Conservation (phyloP, 192 early-diverging fungal genomes). For the Entrophospora sp. region DNA sequence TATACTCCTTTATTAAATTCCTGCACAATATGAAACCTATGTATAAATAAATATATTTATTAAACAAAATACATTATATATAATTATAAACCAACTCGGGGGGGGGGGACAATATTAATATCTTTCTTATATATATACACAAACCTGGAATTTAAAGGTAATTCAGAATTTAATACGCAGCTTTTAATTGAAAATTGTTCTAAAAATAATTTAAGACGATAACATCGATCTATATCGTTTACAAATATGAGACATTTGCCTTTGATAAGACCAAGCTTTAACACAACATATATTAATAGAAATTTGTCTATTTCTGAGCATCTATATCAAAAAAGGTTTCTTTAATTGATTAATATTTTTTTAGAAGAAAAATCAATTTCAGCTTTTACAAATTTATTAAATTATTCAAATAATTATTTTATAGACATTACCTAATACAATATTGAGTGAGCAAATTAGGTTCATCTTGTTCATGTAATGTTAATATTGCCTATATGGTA, state of each 20-base stretch:
- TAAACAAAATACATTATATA: background rate
- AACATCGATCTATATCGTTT: slow-evolving; percentile 90
- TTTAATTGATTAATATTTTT: no score
- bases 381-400: no score
- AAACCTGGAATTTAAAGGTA: slow-evolving; percentile 74
- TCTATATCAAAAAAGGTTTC: slow-evolving; percentile 27
- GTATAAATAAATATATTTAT: background rate
- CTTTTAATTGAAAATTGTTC: slow-evolving; percentile 92
- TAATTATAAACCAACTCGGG: background rate
- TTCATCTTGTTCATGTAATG: slow-evolving; percentile 71
- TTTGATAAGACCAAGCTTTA: slow-evolving; percentile 83
- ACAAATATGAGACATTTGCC: slow-evolving; percentile 95
- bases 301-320: slow-evolving; percentile 81
- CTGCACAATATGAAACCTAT: slow-evolving; percentile 86
- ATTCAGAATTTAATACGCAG: slow-evolving; percentile 89
- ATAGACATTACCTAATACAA: slow-evolving; percentile 48
- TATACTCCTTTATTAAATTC: slow-evolving; percentile 97
- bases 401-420: background rate
- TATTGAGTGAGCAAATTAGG: slow-evolving; percentile 67
- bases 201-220: slow-evolving; percentile 85
- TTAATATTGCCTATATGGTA: slow-evolving; percentile 66
- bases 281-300: slow-evolving; percentile 75
- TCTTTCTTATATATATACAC: background rate
- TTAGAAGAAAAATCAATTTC: no score
- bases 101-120: no score